A percentile compares a stretch with the other conserved stretches of the same genome.
Conservation (phyloP, 352 stramenopile species). For the Globisporangium echinulatum region DNA sequence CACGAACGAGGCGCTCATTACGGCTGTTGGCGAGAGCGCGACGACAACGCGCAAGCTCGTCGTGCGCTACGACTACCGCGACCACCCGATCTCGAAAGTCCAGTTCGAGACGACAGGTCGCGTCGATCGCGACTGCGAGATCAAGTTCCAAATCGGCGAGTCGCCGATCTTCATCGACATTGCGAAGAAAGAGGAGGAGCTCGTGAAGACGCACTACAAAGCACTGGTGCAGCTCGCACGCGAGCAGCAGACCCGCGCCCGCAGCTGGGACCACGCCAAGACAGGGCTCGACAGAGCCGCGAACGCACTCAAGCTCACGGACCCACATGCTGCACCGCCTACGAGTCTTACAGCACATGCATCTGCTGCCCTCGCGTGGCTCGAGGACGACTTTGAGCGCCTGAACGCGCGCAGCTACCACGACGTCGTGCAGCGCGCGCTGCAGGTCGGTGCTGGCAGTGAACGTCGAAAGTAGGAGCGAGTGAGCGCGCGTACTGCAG, state of each 20-base stretch:
- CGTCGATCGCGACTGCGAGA: slow-evolving; percentile 55
- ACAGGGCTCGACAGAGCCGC: slow-evolving; percentile 23
- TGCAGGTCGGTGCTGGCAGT: neutral
- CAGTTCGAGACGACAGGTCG: slow-evolving; percentile 48
- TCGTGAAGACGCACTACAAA: slow-evolving; percentile 47
- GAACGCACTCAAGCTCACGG: slow-evolving; percentile 28
- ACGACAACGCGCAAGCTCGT: slow-evolving; percentile 49
- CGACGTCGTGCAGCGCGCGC: slow-evolving; percentile 13
- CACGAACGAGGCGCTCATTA: slow-evolving; percentile 56
- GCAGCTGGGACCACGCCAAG: slow-evolving; percentile 28
- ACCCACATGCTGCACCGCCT: neutral
- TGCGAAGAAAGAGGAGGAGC: slow-evolving; percentile 35
- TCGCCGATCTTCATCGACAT: slow-evolving; percentile 43
- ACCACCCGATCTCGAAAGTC: slow-evolving; percentile 25
- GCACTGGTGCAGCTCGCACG: slow-evolving; percentile 31
- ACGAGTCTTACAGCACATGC: slow-evolving; percentile 22
- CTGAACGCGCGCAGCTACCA: slow-evolving; percentile 32
- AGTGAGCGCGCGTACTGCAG: too few species aligned
- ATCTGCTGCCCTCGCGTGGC: slow-evolving; percentile 17
- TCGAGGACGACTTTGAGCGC: slow-evolving; percentile 23
- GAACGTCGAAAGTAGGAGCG: too few species aligned
- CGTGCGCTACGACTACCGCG: slow-evolving; percentile 31
- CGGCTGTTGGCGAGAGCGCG: slow-evolving; percentile 25
- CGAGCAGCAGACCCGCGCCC: slow-evolving; percentile 29
- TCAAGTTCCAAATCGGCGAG: slow-evolving; percentile 50